phyloP scores from a whole-genome alignment of 2,329 filamentous ascomycete species.

The Rutstroemia sp. region DNA sequence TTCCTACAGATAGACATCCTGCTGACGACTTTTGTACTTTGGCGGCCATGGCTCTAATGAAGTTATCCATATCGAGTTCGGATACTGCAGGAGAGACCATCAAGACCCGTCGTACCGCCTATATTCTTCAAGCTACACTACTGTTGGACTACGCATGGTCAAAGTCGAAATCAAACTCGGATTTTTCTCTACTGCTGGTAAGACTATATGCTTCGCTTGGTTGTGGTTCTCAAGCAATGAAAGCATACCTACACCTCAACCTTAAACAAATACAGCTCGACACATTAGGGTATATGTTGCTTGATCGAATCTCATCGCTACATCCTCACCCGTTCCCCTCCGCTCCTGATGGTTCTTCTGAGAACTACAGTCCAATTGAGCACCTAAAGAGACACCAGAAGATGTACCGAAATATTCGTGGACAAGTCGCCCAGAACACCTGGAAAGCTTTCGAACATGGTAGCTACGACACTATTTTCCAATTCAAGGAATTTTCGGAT shows the following conservation, averaged over 20 bases:
- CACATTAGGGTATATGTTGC: conserved; percentile 32
- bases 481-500: conserved; percentile 26
- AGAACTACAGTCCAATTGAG: conserved; percentile 18
- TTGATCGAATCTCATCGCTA: conserved; percentile 33
- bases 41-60: conserved; percentile 27
- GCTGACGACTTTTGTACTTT: conserved; percentile 29
- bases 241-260: conserved; percentile 30
- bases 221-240: conserved; percentile 31
- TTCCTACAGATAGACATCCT: conserved; percentile 29
- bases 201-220: conserved; percentile 33
- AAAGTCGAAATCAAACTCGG: conserved; percentile 33
- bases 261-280: conserved; percentile 36
- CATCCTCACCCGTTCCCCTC: conserved; percentile 30
- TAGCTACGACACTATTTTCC: conserved; percentile 29
- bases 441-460: conserved; percentile 27
- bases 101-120: conserved; percentile 11
- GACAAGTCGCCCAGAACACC: conserved; percentile 25
- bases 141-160: conserved; percentile 28
- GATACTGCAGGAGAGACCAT: conserved; percentile 9
- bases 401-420: conserved; percentile 19
- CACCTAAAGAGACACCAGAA: conserved; percentile 25
- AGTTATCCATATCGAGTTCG: conserved; percentile 16
- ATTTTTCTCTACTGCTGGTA: conserved; percentile 32
- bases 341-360: conserved; percentile 12
- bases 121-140: conserved; percentile 26